Percentiles rank a stretch among this genome's conserved stretches.
Conservation (phyloP, 306 rosid genomes). For the Amphicarpaea edgeworthii region DNA sequence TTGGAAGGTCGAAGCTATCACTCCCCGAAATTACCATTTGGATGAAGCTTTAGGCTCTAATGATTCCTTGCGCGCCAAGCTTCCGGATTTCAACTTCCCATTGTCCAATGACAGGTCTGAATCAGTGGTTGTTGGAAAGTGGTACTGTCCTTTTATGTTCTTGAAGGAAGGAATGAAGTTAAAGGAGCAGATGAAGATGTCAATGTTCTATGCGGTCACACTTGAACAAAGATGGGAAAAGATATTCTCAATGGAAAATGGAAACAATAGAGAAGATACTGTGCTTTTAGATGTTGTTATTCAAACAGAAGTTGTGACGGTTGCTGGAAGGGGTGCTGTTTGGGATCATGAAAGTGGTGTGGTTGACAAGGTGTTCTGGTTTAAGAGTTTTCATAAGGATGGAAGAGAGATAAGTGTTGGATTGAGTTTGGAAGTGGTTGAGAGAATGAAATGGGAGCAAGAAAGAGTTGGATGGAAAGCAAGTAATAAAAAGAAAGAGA, state of each 20-base stretch:
- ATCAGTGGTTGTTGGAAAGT: slow-evolving; percentile 53
- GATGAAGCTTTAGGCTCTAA: slow-evolving; percentile 60
- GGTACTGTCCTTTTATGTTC: slow-evolving; percentile 66
- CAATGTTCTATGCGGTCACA: slow-evolving; percentile 55
- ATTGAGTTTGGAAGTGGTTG: slow-evolving; percentile 45
- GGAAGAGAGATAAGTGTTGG: slow-evolving; percentile 47
- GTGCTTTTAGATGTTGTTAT: slow-evolving; percentile 55
- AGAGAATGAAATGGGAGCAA: slow-evolving; percentile 40
- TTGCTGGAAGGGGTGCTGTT: slow-evolving; percentile 45
- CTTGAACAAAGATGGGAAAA: slow-evolving; percentile 61
- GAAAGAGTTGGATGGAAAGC: slow-evolving; percentile 34
- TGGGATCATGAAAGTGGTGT: slow-evolving; percentile 21
- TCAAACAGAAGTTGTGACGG: slow-evolving; percentile 37
- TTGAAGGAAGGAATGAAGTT: slow-evolving; percentile 58
- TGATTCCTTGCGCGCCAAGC: slow-evolving; percentile 35
- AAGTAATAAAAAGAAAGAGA: slow-evolving; percentile 9
- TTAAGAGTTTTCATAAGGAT: slow-evolving; percentile 46
- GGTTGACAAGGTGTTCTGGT: slow-evolving; percentile 37
- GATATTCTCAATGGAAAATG: slow-evolving; percentile 42
- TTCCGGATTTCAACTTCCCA: slow-evolving; percentile 53
- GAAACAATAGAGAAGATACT: background rate
- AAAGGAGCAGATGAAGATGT: too few relatives aligned
- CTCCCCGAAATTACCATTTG: slow-evolving; percentile 45
- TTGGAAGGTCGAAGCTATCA: slow-evolving; percentile 39
- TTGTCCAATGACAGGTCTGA: slow-evolving; percentile 16